Percentiles rank a stretch among this genome's conserved stretches.
Evolutionary conservation across 257 asterid genomes (phyloP).

Genomic region (Nicotiana benthamiana): DNA sequence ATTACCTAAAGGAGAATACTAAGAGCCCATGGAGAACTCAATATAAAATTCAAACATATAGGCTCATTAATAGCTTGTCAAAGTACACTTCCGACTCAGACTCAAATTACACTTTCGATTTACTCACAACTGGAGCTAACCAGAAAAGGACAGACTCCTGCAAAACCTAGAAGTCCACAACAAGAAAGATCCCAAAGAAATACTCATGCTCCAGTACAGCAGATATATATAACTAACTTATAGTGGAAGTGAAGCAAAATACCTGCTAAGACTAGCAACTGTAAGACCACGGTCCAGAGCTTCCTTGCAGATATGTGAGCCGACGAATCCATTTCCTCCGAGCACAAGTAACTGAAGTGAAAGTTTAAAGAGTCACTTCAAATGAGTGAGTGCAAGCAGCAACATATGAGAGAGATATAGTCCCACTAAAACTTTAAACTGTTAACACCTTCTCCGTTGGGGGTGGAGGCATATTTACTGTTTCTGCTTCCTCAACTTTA

Average conservation of each 20-base stretch:
- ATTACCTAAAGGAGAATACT: not conserved
- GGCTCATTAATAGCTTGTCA: no score
- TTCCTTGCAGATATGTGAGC: conserved; percentile 90
- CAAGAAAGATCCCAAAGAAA: not conserved
- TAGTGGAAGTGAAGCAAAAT: not conserved
- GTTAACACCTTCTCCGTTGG: conserved; percentile 68
- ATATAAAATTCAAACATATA: not conserved
- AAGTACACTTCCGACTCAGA: no score
- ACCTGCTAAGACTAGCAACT: conserved; percentile 96
- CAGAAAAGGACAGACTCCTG: not conserved
- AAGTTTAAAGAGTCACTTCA: not conserved
- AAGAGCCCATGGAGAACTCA: not conserved
- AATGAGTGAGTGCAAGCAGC: not conserved
- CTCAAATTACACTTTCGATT: no score
- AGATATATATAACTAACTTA: not conserved
- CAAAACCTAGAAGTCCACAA: not conserved
- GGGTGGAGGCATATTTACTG: conserved; percentile 68
- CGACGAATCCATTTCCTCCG: conserved; percentile 97
- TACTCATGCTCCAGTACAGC: not conserved
- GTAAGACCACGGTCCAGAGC: conserved; percentile 66
- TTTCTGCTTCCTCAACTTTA: conserved; percentile 81
- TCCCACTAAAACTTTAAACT: not conserved
- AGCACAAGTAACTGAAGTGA: conserved; percentile 79
- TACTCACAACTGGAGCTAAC: not conserved
- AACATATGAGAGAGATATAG: not conserved